Evolutionary conservation across 441 rosid species (phyloP).

Genomic region (Erysimum cheiri): DNA sequence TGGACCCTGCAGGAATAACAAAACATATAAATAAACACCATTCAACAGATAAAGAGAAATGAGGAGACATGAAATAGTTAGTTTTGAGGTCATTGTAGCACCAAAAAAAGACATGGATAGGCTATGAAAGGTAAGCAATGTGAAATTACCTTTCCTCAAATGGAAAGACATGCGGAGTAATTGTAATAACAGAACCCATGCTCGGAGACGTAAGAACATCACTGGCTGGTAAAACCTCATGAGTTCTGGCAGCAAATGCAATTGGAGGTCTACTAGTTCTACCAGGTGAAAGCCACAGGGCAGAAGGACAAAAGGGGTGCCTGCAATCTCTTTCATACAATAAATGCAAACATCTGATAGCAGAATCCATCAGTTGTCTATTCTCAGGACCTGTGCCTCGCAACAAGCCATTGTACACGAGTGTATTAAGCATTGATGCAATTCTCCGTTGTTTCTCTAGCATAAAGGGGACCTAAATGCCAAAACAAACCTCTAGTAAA

Average conservation of each 20-base stretch:
- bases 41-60: slow-evolving; percentile 19
- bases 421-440: slow-evolving; percentile 87
- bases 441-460: slow-evolving; percentile 86
- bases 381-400: slow-evolving; percentile 54
- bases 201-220: slow-evolving; percentile 58
- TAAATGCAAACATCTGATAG: slow-evolving; percentile 91
- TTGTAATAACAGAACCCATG: slow-evolving; percentile 77
- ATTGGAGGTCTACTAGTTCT: slow-evolving; percentile 81
- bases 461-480: slow-evolving; percentile 76
- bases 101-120: slow-evolving; percentile 7
- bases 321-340: slow-evolving; percentile 98
- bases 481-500: slow-evolving; percentile 44
- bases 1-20: slow-evolving; percentile 72
- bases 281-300: slow-evolving; percentile 97
- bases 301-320: slow-evolving; percentile 85
- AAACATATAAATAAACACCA: slow-evolving; percentile 40
- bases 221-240: slow-evolving; percentile 65
- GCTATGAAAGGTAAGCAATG: slow-evolving; percentile 19
- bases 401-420: slow-evolving; percentile 82
- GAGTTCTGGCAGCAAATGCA: slow-evolving; percentile 93
- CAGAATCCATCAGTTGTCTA: slow-evolving; percentile 83
- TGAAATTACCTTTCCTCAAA: slow-evolving; percentile 89
- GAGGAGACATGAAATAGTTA: slow-evolving; percentile 16
- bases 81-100: slow-evolving; percentile 11
- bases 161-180: slow-evolving; percentile 91